These are phyloP conservation scores for Heliamphora exappendiculata DNA, from an alignment of 148 eudicot species.

Conservation along the genomic window DNA sequence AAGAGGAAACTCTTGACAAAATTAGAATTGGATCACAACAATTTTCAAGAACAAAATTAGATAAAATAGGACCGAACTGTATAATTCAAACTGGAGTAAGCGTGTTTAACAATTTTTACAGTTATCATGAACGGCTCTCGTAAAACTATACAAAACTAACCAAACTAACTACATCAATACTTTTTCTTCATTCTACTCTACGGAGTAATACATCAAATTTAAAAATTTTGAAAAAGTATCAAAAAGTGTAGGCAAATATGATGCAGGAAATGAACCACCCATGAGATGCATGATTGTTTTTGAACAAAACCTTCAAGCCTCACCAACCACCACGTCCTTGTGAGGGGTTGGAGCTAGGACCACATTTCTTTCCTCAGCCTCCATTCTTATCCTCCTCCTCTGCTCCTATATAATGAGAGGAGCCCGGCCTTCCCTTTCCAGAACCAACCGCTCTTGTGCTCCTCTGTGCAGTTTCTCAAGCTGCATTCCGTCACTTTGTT, in stretches of 20 bases:
- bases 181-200: no score
- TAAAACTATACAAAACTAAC: no score
- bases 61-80: no score
- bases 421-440: conserved; percentile 48
- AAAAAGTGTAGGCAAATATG: neutral
- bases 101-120: no score
- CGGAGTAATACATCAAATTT: neutral
- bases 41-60: no score
- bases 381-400: conserved; percentile 9
- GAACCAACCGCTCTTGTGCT: conserved; percentile 61
- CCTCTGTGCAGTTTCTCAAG: conserved; percentile 86
- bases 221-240: neutral
- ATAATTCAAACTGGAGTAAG: no score
- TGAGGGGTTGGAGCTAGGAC: conserved; percentile 36
- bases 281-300: neutral
- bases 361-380: conserved; percentile 7
- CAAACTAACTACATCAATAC: no score
- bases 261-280: neutral
- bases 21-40: no score
- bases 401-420: conserved; percentile 42
- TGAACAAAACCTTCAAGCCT: conserved; percentile 16
- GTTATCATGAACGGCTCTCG: no score
- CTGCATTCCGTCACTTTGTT: conserved; percentile 46
- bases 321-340: conserved; percentile 61
- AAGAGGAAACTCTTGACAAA: no score